Evolutionary conservation across 2,329 filamentous ascomycete genomes (phyloP), one percentile per base, ranked within the genome.

Genomic region (Xenoacremonium recifei): DNA sequence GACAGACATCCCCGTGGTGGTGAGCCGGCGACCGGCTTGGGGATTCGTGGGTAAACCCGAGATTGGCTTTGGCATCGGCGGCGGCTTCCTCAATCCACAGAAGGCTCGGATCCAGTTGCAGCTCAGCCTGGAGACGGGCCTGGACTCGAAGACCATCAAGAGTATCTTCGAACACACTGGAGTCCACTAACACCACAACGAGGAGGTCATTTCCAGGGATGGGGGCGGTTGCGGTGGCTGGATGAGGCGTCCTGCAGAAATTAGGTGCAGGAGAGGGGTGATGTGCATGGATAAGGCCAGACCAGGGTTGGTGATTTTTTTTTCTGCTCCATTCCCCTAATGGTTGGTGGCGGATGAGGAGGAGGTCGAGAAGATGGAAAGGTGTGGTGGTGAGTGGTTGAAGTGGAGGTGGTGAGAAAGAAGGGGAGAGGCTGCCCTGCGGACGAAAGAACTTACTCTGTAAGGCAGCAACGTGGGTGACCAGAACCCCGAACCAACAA

Each of bases 31-130:
- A 25, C 70, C 71, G n/a, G 65, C 69, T 45, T 74, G 73, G 37
- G 77, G 77, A 0, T 76, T 73, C 45, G 75, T 78, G n/a, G 69
- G 70, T 15, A 57, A 57, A 15, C 65, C 61, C 31, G 50, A 58
- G 13, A 20, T 40, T 21, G 53, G 29, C 4, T 68, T 72, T 34
- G 60, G 58, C 38, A 61, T 63, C n/a, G 70, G 71, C 2, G 70
- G 69, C 35, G 76, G 76, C 0, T 77, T 74, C 45, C 66, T 79
- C 32, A 79, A 79, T 50, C 77, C 77, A 4, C 70, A 75, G 50
- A 79, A 80, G 59, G 69, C 73, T 21, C 68, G 76, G 31, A 70
- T 81, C 17, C 58, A 79, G 58, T 58, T 80, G 48, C 68, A 72
- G 54, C 60, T 73, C 13, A 67, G 63, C 36, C 58, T 58, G 35